These are phyloP conservation scores for Diutina ranongensis DNA, from an alignment of 1,139 yeast genomes.

Conservation along the genomic window DNA sequence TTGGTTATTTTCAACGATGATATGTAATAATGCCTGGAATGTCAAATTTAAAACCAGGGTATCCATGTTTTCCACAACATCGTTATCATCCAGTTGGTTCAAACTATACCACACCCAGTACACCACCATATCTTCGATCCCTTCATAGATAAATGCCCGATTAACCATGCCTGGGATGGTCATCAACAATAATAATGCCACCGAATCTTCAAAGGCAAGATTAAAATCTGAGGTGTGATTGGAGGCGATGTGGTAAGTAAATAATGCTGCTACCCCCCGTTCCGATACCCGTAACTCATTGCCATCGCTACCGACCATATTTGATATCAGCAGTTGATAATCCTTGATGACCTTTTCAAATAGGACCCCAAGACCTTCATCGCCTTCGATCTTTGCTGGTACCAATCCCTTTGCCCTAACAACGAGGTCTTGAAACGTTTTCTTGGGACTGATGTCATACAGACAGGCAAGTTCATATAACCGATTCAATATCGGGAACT, in stretches of 20 bases:
- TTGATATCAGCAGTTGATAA: constrained; percentile 19
- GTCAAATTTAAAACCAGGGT: background rate
- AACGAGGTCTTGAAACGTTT: constrained; percentile 20
- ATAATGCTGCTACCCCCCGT: constrained; percentile 21
- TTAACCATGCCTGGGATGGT: constrained; percentile 29
- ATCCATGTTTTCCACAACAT: constrained; percentile 18
- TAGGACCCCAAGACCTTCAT: constrained; percentile 18
- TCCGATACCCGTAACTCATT: constrained; percentile 19
- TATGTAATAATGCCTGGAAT: constrained; percentile 23
- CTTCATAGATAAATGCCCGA: constrained; percentile 14
- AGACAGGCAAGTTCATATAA: constrained; percentile 44
- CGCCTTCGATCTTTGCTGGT: background rate
- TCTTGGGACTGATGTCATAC: constrained; percentile 47
- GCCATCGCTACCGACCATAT: constrained; percentile 18
- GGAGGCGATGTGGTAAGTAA: constrained; percentile 15
- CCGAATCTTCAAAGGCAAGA: no score
- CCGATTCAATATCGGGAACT: constrained; percentile 24
- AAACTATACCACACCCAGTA: constrained; percentile 34
- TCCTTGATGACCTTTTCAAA: constrained; percentile 26
- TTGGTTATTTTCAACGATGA: constrained; percentile 11
- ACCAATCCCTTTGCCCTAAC: background rate
- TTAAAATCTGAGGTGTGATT: no score
- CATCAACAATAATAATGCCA: constrained; percentile 22
- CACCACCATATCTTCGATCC: constrained; percentile 20
- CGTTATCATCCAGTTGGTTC: constrained; percentile 17